Conservation (phyloP, 2,329 filamentous ascomycete species). For the Diatrype stigma region DNA sequence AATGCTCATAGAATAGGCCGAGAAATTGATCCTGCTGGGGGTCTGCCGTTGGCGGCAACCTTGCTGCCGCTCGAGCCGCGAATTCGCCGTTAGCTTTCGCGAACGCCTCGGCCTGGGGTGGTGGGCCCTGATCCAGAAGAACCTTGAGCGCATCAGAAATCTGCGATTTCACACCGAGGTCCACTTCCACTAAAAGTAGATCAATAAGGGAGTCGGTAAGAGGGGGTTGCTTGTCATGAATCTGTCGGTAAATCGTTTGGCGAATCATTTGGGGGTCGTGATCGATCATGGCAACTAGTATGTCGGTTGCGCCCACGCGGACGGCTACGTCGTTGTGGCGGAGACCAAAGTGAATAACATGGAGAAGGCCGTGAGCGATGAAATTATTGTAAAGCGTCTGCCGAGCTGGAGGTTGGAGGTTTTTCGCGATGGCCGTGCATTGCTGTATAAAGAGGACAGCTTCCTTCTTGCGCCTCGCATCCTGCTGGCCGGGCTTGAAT, state of each 20-base stretch:
- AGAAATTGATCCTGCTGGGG: slow-evolving; percentile 83
- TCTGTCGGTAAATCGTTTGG: slow-evolving; percentile 85
- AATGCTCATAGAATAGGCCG: slow-evolving; percentile 83
- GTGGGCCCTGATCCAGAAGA: slow-evolving; percentile 68
- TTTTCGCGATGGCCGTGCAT: slow-evolving; percentile 91
- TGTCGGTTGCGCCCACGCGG: slow-evolving; percentile 87
- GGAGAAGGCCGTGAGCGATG: slow-evolving; percentile 78
- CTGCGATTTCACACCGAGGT: slow-evolving; percentile 92
- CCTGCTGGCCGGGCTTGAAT: slow-evolving; percentile 63
- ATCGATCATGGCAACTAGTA: slow-evolving; percentile 89
- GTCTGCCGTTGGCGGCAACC: slow-evolving; percentile 45
- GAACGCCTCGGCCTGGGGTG: slow-evolving; percentile 50
- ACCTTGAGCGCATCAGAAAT: slow-evolving; percentile 95
- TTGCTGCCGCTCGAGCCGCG: slow-evolving; percentile 55
- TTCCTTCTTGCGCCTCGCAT: slow-evolving; percentile 78
- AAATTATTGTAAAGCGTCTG: slow-evolving; percentile 86
- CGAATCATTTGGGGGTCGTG: slow-evolving; percentile 94
- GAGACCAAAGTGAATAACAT: slow-evolving; percentile 87
- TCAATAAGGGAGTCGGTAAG: slow-evolving; percentile 92
- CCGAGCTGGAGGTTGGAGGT: slow-evolving; percentile 77
- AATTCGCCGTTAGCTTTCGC: slow-evolving; percentile 66
- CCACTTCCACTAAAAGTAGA: slow-evolving; percentile 82
- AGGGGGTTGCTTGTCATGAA: slow-evolving; percentile 79
- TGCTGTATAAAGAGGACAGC: slow-evolving; percentile 96
- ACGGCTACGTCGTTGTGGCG: slow-evolving; percentile 80